Evolutionary conservation across 352 stramenopile genomes (phyloP).

Genomic region (Phytophthora fragariae): DNA sequence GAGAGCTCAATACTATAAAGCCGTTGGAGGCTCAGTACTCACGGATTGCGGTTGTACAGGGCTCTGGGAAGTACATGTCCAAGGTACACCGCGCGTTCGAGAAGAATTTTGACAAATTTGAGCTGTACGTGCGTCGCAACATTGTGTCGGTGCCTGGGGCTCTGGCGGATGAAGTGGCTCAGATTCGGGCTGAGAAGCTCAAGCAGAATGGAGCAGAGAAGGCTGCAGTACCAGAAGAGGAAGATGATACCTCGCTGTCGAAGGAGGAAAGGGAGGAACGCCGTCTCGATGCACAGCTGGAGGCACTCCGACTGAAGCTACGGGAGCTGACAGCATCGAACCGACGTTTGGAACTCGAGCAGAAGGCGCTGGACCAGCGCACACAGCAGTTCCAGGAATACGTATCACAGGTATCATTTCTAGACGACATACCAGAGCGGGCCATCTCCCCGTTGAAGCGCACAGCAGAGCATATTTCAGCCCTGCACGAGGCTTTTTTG

Average conservation of each 20-base stretch:
- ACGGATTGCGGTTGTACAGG: constrained; percentile 36
- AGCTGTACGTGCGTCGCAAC: constrained; percentile 81
- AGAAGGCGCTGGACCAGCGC: constrained; percentile 51
- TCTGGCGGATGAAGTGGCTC: constrained; percentile 53
- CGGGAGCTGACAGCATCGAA: constrained; percentile 46
- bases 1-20: background rate
- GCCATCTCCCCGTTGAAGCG: constrained; percentile 58
- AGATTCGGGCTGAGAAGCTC: constrained; percentile 45
- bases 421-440: constrained; percentile 50
- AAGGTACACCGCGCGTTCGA: constrained; percentile 68
- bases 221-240: constrained; percentile 11
- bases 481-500: constrained; percentile 53
- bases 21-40: background rate
- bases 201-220: constrained; percentile 11
- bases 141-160: constrained; percentile 65
- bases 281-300: constrained; percentile 45
- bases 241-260: constrained; percentile 39
- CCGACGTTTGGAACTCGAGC: constrained; percentile 58
- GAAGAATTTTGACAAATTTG: constrained; percentile 89
- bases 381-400: constrained; percentile 50
- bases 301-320: constrained; percentile 47
- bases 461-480: constrained; percentile 49
- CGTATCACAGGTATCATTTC: constrained; percentile 48
- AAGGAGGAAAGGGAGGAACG: constrained; percentile 56
- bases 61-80: constrained; percentile 67